phyloP scores from a whole-genome alignment of 345 rosid genomes.

The Turnera subulata region DNA sequence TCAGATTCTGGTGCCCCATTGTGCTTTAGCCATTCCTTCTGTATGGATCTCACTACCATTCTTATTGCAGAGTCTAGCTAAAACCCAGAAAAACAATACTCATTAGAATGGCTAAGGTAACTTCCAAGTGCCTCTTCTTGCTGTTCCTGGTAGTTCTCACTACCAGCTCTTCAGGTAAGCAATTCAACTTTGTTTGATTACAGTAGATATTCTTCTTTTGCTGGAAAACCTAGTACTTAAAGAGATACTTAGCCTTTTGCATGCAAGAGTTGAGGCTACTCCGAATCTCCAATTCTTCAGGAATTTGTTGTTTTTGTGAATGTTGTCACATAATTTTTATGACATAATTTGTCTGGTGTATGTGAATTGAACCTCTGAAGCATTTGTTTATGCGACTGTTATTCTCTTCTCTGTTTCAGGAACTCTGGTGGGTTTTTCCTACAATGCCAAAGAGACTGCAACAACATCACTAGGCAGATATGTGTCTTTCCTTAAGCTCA shows the following conservation, averaged over 20 bases:
- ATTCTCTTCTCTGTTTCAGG: constrained; percentile 14
- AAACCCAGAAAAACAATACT: constrained; percentile 17
- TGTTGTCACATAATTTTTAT: too few species aligned
- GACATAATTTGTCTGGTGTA: not conserved
- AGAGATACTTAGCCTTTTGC: too few species aligned
- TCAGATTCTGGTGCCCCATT: constrained; percentile 17
- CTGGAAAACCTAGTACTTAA: too few species aligned
- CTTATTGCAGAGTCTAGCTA: constrained; percentile 21
- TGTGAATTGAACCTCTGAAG: not conserved
- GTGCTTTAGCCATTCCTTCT: constrained; percentile 19
- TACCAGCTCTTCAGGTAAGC: constrained; percentile 21
- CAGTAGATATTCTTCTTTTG: too few species aligned
- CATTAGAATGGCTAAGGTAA: constrained; percentile 40
- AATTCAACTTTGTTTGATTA: not conserved
- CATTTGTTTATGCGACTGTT: not conserved
- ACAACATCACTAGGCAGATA: constrained; percentile 17
- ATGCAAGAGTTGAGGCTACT: too few species aligned
- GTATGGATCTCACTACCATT: constrained; percentile 16
- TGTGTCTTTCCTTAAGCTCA: constrained; percentile 21
- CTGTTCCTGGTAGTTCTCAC: constrained; percentile 17
- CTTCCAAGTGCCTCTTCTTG: constrained; percentile 22
- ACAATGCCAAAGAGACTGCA: constrained; percentile 13
- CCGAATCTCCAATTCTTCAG: not conserved
- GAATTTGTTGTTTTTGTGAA: not conserved
- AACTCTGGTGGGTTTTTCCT: constrained; percentile 34